Percentiles rank a stretch among this genome's conserved stretches.
Conservation (phyloP, 2,329 filamentous ascomycete genomes). For the Aspergillus fischeri region DNA sequence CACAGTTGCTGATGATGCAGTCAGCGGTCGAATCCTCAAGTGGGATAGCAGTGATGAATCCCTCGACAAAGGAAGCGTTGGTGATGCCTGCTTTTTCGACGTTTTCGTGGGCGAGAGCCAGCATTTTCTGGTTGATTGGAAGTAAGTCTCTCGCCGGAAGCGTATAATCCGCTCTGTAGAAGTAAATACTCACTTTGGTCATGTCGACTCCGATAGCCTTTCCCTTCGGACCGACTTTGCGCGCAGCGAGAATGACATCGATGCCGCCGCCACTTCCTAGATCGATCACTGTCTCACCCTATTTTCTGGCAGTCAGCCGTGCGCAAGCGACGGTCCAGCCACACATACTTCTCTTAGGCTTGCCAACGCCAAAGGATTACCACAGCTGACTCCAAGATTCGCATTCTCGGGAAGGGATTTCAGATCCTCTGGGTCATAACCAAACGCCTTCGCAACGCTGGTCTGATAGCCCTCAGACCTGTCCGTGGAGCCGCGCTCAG, state of each 20-base stretch:
- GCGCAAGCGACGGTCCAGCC: not conserved
- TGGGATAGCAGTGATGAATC: constrained; percentile 49
- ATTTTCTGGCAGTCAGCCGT: not conserved
- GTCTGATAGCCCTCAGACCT: not conserved
- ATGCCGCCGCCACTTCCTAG: constrained; percentile 57
- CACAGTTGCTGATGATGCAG: constrained; percentile 62
- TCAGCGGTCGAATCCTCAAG: constrained; percentile 44
- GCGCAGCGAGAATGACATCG: constrained; percentile 53
- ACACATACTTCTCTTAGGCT: constrained; percentile 41
- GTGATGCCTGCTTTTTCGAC: constrained; percentile 31
- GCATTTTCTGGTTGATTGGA: constrained; percentile 47
- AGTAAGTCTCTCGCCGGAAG: not conserved
- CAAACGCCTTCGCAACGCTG: constrained; percentile 47
- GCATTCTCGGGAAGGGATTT: constrained; percentile 43
- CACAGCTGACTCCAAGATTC: constrained; percentile 53
- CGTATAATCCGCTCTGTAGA: not conserved
- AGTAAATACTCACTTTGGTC: constrained; percentile 45
- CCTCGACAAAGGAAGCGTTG: constrained; percentile 52
- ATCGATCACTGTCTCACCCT: constrained; percentile 57
- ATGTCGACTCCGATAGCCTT: constrained; percentile 57
- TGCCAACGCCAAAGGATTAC: constrained; percentile 50
- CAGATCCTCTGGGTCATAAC: constrained; percentile 50
- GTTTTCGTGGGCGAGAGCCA: constrained; percentile 48
- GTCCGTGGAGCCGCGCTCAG: not conserved
- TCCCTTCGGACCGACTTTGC: constrained; percentile 47